Conservation (phyloP, 495 filamentous ascomycete genomes). For the Talaromyces wortmannii region DNA sequence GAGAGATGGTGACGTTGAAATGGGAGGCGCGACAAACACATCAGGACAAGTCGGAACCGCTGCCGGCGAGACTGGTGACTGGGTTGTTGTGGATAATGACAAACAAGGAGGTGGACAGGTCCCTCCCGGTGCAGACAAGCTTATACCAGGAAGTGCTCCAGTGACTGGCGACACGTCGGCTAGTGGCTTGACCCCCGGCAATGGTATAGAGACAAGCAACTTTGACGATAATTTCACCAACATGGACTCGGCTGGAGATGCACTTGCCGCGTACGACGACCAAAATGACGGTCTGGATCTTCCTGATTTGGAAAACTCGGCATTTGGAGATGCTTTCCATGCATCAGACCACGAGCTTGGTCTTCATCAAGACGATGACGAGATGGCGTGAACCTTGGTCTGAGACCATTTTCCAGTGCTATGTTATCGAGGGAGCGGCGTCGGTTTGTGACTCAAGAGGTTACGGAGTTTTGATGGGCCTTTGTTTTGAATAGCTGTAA, state of each 20-base stretch:
- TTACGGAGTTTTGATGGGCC: background rate
- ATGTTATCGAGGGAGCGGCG: background rate
- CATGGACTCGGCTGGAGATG: conserved; percentile 56
- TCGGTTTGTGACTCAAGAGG: background rate
- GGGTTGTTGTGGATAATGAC: conserved; percentile 53
- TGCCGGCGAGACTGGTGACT: conserved; percentile 43
- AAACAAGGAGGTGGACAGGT: conserved; percentile 17
- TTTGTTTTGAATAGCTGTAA: background rate
- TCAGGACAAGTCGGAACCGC: conserved; percentile 12
- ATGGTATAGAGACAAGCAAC: conserved; percentile 29
- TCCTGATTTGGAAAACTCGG: conserved; percentile 49
- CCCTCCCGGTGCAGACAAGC: background rate
- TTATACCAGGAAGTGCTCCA: conserved; percentile 3
- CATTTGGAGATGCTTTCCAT: conserved; percentile 58
- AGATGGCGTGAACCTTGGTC: conserved; percentile 20
- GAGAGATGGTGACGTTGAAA: conserved; percentile 35
- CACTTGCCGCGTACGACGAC: conserved; percentile 51
- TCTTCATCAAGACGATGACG: conserved; percentile 35
- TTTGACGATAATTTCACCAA: conserved; percentile 48
- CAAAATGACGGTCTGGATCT: conserved; percentile 43
- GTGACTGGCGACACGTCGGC: conserved; percentile 18
- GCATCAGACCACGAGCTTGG: conserved; percentile 46
- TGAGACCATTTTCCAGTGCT: background rate
- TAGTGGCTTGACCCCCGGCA: conserved; percentile 18
- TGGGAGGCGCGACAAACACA: conserved; percentile 21